phyloP scores from a whole-genome alignment of 805 yeast species.

The Candida ficus region DNA sequence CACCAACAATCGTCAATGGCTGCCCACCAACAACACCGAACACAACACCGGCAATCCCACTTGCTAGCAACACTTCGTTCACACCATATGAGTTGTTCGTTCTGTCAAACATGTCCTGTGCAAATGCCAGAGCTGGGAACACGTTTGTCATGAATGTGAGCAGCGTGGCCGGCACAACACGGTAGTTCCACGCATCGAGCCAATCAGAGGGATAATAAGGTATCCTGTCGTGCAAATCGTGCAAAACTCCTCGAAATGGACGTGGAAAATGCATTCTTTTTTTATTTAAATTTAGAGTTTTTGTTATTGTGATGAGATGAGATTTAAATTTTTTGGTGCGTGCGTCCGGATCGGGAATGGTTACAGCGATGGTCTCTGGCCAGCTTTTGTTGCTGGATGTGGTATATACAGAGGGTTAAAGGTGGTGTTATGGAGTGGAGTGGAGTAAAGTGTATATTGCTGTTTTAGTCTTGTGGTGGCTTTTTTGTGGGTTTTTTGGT shows the following conservation, averaged over 20 bases:
- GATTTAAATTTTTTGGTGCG: too few species aligned
- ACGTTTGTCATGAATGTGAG: conserved; percentile 86
- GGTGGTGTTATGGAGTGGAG: too few species aligned
- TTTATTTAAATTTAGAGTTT: too few species aligned
- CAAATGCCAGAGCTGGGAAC: conserved; percentile 91
- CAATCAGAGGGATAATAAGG: conserved; percentile 78
- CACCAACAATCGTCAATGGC: conserved; percentile 93
- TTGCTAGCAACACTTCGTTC: conserved; percentile 78
- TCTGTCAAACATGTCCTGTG: conserved; percentile 94
- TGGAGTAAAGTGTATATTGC: too few species aligned
- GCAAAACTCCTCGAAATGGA: conserved; percentile 27
- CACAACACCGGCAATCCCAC: conserved; percentile 84
- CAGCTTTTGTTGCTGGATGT: too few species aligned
- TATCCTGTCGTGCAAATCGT: conserved; percentile 31
- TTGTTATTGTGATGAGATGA: too few species aligned
- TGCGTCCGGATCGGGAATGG: too few species aligned
- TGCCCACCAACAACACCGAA: conserved; percentile 87
- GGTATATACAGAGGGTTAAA: too few species aligned
- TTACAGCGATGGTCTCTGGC: too few species aligned
- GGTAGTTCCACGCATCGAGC: conserved; percentile 75
- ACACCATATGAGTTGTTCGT: conserved; percentile 86
- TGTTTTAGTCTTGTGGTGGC: too few species aligned
- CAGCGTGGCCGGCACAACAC: conserved; percentile 81
- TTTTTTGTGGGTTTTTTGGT: too few species aligned
- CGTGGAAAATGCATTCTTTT: background rate